These are phyloP conservation scores for Paradendryphiella salina DNA, from an alignment of 2,329 filamentous ascomycete species.

Conservation along the genomic window DNA sequence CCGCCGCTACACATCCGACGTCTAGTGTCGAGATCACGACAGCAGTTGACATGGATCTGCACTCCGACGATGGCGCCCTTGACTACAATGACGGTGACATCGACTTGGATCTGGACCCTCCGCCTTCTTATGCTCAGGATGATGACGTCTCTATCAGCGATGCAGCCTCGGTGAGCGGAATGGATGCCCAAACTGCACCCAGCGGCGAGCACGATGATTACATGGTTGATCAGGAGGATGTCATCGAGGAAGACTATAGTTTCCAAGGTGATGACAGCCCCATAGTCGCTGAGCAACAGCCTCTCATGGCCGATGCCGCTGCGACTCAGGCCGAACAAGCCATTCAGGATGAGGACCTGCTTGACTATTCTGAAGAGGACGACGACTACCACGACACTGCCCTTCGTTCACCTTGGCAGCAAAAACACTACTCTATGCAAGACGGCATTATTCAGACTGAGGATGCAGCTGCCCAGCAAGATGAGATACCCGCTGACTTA, in stretches of 20 bases:
- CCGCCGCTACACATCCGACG: constrained; percentile 26
- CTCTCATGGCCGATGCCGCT: background rate
- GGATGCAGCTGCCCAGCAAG: constrained; percentile 7
- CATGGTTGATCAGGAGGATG: constrained; percentile 44
- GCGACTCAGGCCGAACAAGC: background rate
- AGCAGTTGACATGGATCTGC: constrained; percentile 59
- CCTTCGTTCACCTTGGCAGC: constrained; percentile 2
- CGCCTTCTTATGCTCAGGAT: constrained; percentile 23
- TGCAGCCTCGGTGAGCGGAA: constrained; percentile 35
- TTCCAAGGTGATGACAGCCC: constrained; percentile 17
- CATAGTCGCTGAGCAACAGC: constrained; percentile 12
- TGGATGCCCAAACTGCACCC: constrained; percentile 20
- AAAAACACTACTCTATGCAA: constrained; percentile 5
- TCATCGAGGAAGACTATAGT: constrained; percentile 35
- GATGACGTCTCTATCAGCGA: constrained; percentile 64
- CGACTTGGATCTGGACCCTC: constrained; percentile 57
- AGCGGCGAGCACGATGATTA: constrained; percentile 40
- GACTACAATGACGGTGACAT: constrained; percentile 61
- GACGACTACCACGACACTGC: constrained; percentile 13
- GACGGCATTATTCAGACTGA: background rate
- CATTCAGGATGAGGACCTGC: constrained; percentile 34
- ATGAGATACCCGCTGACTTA: constrained; percentile 14
- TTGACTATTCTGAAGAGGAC: constrained; percentile 45
- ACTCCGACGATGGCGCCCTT: constrained; percentile 50
- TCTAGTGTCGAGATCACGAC: constrained; percentile 40